Conservation (phyloP, 805 yeast genomes). For the Priceomyces medius region DNA sequence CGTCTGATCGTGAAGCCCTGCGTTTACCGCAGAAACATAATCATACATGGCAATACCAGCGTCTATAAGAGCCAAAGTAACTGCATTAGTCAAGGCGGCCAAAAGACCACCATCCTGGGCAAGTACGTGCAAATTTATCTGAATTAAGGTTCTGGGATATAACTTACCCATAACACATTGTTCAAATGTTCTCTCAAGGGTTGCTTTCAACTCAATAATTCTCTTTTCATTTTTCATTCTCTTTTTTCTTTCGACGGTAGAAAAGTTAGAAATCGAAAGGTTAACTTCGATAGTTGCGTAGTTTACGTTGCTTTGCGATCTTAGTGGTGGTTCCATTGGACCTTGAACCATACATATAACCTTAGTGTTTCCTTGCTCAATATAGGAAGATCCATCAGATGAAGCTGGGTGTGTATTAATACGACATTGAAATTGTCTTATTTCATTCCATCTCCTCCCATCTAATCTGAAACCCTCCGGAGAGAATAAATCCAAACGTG, state of each 20-base stretch:
- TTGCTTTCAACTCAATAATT: conserved; percentile 62
- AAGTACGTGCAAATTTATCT: conserved; percentile 70
- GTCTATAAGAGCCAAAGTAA: conserved; percentile 86
- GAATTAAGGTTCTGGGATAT: conserved; percentile 83
- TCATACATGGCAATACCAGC: conserved; percentile 96
- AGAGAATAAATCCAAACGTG: conserved; percentile 79
- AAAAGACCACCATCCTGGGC: conserved; percentile 89
- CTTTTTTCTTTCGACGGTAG: conserved; percentile 73
- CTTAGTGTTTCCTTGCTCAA: conserved; percentile 90
- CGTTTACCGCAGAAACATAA: conserved; percentile 75
- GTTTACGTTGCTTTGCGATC: conserved; percentile 50
- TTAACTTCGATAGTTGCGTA: conserved; percentile 62
- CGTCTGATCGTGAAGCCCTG: conserved; percentile 72
- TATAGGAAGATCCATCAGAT: conserved; percentile 88
- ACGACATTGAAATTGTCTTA: conserved; percentile 75
- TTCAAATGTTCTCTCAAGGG: conserved; percentile 66
- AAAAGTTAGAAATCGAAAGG: conserved; percentile 76
- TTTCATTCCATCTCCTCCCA: conserved; percentile 94
- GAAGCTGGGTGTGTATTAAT: conserved; percentile 86
- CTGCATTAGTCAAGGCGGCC: conserved; percentile 77
- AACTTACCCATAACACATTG: conserved; percentile 71
- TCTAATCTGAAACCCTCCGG: conserved; percentile 94
- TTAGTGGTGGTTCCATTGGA: conserved; percentile 75
- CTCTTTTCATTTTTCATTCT: conserved; percentile 67
- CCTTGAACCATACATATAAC: conserved; percentile 84